Evolutionary conservation across 108 stramenopile genomes (phyloP).

Genomic region (Phaeodactylum tricornutum): DNA sequence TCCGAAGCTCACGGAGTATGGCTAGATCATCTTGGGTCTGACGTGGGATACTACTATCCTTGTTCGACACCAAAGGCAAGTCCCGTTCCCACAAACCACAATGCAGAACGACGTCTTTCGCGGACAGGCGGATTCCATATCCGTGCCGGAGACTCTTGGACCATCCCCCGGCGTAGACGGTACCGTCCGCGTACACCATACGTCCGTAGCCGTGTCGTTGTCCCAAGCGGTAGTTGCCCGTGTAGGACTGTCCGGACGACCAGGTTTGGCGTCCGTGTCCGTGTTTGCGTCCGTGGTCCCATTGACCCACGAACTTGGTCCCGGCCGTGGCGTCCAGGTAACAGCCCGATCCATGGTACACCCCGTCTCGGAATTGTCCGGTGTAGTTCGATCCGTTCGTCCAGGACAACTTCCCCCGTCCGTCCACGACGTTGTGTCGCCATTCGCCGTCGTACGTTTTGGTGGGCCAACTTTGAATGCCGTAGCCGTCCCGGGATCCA

Average conservation of each 20-base stretch:
- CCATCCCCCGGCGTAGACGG: slow-evolving; percentile 31
- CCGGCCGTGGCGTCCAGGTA: slow-evolving; percentile 19
- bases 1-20: too few species aligned
- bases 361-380: slow-evolving; percentile 29
- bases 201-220: slow-evolving; percentile 34
- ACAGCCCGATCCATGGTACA: slow-evolving; percentile 29
- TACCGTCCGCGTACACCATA: slow-evolving; percentile 29
- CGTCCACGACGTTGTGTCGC: slow-evolving; percentile 23
- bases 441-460: slow-evolving; percentile 40
- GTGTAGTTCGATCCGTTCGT: slow-evolving; percentile 29
- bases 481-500: slow-evolving; percentile 30
- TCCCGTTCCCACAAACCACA: slow-evolving; percentile 5
- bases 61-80: too few species aligned
- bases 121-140: slow-evolving; percentile 17
- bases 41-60: too few species aligned
- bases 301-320: slow-evolving; percentile 31
- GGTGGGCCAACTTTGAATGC: slow-evolving; percentile 28
- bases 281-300: slow-evolving; percentile 25
- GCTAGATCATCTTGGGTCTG: too few species aligned
- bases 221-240: slow-evolving; percentile 33
- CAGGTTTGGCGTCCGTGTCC: slow-evolving; percentile 23
- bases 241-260: slow-evolving; percentile 22
- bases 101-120: slow-evolving; percentile 1
- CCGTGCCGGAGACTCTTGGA: slow-evolving; percentile 21
- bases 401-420: slow-evolving; percentile 35